Evolutionary conservation across 2,329 filamentous ascomycete genomes (phyloP), one percentile per base, ranked within the genome.

Genomic region (Thelonectria discophora): DNA sequence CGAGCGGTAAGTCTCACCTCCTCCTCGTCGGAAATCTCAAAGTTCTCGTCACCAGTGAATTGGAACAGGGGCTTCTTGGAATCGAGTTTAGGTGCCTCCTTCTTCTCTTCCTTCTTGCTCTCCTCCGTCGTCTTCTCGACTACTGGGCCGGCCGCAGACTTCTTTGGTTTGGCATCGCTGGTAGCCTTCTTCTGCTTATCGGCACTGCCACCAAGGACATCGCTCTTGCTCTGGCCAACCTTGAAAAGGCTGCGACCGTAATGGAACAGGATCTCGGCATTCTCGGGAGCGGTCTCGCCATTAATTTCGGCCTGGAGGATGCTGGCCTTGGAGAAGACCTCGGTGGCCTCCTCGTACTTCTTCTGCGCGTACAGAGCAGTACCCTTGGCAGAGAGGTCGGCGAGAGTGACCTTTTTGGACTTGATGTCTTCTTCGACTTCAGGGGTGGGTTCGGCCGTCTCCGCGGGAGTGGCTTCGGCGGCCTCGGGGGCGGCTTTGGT

Each of bases 221-320:
- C 94, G 74, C 93, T 97, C 78, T 97, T 97, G 76, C 88, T 90
- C 76, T 98, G 91, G 30, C 94, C 95, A 62, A 98, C 91, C 76
- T 94, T 94, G 84, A 97, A 98, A 18, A 99, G 82, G 58, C 93
- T 93, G 74, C 94, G 92, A 13, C 95, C 95, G 78, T 99, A 99
- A 66, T 93, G 87, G 77, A 97, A 99, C 18, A 98, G 87, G 48
- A 99, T 87, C 75, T 98, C 94, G 52, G 94, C 94, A 72, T 99
- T 99, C 60, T 93, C 89, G 4, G 92, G 88, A 15, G 88, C 88
- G 84, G 96, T 91, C 79, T 98, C 95, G 76, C 94, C 95, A 76
- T 97, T 95, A 76, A 97, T 83, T 76, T 92, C 88, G 60, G 92
- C 92, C 79, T 99, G 95, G 63, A 97, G 85, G 76, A 96, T 92